Base-by-base conservation (phyloP, 2,329 filamentous ascomycete genomes). In the Reticulascus tulasneorum region DNA sequence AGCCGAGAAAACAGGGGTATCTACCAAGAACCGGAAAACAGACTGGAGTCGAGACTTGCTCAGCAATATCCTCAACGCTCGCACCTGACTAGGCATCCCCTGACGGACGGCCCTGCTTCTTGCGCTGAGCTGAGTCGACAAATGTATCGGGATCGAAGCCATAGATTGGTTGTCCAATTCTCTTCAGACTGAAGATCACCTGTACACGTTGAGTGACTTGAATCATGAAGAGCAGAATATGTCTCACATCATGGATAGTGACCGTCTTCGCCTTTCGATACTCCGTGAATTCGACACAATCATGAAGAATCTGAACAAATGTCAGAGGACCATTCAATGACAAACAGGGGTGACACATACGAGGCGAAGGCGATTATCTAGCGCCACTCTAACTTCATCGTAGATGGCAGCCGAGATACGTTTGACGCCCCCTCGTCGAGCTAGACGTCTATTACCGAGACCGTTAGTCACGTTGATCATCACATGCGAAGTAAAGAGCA, bases 361-460 rank as follows among this genome's bases (percentile, higher is more conserved):
- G 19, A 46, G 44, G 6, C 60, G 47, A 0, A 90, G 58, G 1
- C 69, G 63, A 0, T 48, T 42, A 16, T 69, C 75, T 2, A 90
- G 34, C 0, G 67, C 75, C 0, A 5, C 13, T 0, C 86, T 66
- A 0, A 71, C 56, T 0, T 85, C 80, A 0, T 79, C 67, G 49
- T 90, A 90, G 4, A 89, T 81, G 0, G 29, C 46, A 0, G 54
- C 72, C 0, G 79, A 82, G 8, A 90, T 87, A 0, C 85, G 69
- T 54, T 89, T 89, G 1, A 91, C 81, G 0, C 86, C 86, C 2
- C 85, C 86, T 7, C 86, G 78, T 6, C 86, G 76, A 2, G 86
- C 86, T 0, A 91, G 60, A 25, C 85, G 80, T 47, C 84, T 81
- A 39, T 4, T n/a, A n/a, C n/a, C n/a, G n/a, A n/a, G n/a, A n/a